phyloP scores from a whole-genome alignment of 345 rosid species.

The Laguncularia racemosa region DNA sequence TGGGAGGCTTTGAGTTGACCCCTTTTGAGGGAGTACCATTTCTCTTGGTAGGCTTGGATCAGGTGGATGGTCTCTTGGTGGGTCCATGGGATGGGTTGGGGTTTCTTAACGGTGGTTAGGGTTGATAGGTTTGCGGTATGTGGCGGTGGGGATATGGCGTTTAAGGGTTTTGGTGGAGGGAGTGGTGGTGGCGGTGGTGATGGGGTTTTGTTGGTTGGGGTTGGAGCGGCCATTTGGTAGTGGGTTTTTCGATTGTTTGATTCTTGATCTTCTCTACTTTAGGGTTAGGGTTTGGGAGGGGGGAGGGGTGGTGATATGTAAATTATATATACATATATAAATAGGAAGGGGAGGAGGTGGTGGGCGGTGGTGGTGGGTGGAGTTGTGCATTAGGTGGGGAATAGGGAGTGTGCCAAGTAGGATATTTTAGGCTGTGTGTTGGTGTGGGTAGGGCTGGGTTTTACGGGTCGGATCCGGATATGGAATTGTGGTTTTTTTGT shows the following conservation, averaged over 20 bases:
- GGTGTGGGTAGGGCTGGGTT: no score
- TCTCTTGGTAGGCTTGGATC: constrained; percentile 58
- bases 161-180: constrained; percentile 7
- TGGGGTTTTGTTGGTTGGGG: constrained; percentile 5
- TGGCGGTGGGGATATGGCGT: neutral
- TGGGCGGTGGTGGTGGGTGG: no score
- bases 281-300: no score
- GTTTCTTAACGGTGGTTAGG: constrained; percentile 20
- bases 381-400: no score
- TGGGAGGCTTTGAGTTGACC: constrained; percentile 55
- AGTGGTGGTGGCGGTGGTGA: constrained; percentile 3
- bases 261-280: no score
- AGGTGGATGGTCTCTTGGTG: constrained; percentile 59
- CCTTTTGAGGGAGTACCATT: constrained; percentile 60
- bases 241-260: no score
- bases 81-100: constrained; percentile 67
- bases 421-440: no score
- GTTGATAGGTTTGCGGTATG: neutral
- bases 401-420: no score
- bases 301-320: neutral
- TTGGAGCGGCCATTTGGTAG: neutral
- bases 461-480: no score
- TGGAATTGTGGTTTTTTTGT: no score
- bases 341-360: no score
- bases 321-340: neutral